These are phyloP conservation scores for Hirschioporus abietinus DNA, from an alignment of 768 basidiomycete genomes.

Conservation along the genomic window DNA sequence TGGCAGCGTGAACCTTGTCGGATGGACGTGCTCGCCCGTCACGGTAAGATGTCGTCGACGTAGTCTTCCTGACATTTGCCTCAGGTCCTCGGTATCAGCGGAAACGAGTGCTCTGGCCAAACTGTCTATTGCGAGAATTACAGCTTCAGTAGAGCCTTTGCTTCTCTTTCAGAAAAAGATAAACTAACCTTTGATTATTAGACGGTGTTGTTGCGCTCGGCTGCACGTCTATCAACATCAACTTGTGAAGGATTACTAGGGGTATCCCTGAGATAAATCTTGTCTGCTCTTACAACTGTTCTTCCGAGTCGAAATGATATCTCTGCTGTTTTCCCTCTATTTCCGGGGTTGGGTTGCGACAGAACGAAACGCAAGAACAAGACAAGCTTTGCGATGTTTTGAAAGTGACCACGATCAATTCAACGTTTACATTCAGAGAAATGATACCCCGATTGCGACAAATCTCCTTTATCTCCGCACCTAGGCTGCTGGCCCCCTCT, in stretches of 20 bases:
- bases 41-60: background rate
- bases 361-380: no score
- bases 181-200: background rate
- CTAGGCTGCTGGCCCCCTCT: background rate
- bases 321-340: no score
- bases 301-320: no score
- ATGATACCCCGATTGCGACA: background rate
- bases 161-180: background rate
- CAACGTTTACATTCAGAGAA: background rate
- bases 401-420: background rate
- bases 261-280: constrained; percentile 8
- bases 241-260: background rate
- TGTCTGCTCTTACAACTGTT: constrained; percentile 9
- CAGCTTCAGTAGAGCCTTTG: background rate
- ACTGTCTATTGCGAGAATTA: constrained; percentile 17
- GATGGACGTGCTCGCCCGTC: background rate
- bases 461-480: background rate
- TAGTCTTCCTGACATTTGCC: background rate
- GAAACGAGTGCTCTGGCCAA: constrained; percentile 9
- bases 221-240: constrained; percentile 31
- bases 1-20: constrained; percentile 10
- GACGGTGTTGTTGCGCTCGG: constrained; percentile 31
- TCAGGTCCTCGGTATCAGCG: constrained; percentile 12
- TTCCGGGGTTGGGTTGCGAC: no score
- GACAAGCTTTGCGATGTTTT: no score